Conservation (phyloP, 495 filamentous ascomycete genomes). For the Glarea lozoyensis region DNA sequence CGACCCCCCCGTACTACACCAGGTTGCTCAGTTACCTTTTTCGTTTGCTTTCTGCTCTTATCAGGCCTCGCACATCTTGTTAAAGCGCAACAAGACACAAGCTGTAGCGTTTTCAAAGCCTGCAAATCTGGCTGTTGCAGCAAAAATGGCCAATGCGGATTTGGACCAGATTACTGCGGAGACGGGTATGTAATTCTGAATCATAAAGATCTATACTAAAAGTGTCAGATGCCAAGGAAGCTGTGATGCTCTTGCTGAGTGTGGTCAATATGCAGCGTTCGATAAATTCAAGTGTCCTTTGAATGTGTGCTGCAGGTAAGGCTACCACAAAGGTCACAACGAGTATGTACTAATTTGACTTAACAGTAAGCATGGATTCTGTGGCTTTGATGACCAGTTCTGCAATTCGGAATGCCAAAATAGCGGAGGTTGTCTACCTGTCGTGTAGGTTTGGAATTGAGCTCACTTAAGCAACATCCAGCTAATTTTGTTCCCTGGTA, state of each 20-base stretch:
- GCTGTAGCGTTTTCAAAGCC: no score
- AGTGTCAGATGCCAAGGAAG: not conserved
- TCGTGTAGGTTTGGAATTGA: no score
- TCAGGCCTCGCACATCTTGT: no score
- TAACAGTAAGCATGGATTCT: not conserved
- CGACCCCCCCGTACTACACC: no score
- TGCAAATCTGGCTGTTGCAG: not conserved
- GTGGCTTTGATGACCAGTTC: slow-evolving; percentile 3
- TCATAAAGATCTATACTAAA: no score
- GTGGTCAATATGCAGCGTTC: slow-evolving; percentile 3
- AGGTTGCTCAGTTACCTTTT: no score
- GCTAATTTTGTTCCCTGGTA: not conserved
- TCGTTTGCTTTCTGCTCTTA: no score
- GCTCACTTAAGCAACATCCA: not conserved
- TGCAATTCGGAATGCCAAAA: slow-evolving; percentile 2
- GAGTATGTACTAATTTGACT: slow-evolving; percentile 1
- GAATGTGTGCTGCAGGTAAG: slow-evolving; percentile 14
- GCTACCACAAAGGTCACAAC: slow-evolving; percentile 12
- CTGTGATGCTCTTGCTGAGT: slow-evolving; percentile 10
- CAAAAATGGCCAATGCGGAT: not conserved
- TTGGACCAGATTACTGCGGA: not conserved
- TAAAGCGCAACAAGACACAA: no score
- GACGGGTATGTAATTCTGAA: no score
- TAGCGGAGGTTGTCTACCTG: not conserved
- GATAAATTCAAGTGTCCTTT: slow-evolving; percentile 3